These are phyloP conservation scores for Alternaria panax DNA, from an alignment of 2,329 filamentous ascomycete genomes.

Conservation along the genomic window DNA sequence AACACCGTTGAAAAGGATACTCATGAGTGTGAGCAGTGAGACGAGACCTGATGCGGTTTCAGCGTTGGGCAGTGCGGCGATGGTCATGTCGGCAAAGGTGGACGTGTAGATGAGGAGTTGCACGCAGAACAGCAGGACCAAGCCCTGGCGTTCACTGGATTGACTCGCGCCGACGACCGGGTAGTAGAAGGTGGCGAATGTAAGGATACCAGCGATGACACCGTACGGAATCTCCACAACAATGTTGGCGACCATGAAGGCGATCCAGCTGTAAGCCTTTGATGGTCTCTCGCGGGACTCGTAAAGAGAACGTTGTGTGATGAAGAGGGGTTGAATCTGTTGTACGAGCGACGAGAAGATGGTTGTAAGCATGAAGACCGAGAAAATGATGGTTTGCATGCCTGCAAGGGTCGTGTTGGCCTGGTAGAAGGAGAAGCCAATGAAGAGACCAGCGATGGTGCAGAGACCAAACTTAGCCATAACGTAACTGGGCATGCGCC, in stretches of 20 bases:
- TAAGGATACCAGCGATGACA: slow-evolving; percentile 67
- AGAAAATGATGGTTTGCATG: slow-evolving; percentile 57
- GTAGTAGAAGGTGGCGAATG: slow-evolving; percentile 74
- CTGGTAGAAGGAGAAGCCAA: slow-evolving; percentile 55
- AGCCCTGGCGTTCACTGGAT: slow-evolving; percentile 56
- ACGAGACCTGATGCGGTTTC: slow-evolving; percentile 72
- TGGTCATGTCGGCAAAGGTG: slow-evolving; percentile 76
- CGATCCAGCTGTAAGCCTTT: slow-evolving; percentile 78
- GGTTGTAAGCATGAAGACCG: slow-evolving; percentile 60
- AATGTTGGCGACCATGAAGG: slow-evolving; percentile 75
- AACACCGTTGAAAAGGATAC: slow-evolving; percentile 59
- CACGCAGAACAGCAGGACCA: slow-evolving; percentile 71
- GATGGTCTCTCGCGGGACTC: slow-evolving; percentile 68
- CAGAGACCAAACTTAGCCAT: slow-evolving; percentile 42
- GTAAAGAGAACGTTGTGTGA: slow-evolving; percentile 65
- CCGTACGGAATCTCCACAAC: slow-evolving; percentile 75
- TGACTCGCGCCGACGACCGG: slow-evolving; percentile 51
- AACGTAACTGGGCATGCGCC: slow-evolving; percentile 55
- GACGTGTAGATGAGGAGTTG: slow-evolving; percentile 75
- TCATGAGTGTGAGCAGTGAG: slow-evolving; percentile 65
- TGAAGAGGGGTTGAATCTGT: slow-evolving; percentile 67
- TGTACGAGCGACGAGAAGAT: slow-evolving; percentile 59
- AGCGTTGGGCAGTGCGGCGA: slow-evolving; percentile 72
- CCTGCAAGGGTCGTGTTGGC: slow-evolving; percentile 49
- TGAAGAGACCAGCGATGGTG: slow-evolving; percentile 40